Evolutionary conservation across 768 basidiomycete genomes (phyloP), one percentile per base, ranked within the genome.

Genomic region (Mycena kentingensis): DNA sequence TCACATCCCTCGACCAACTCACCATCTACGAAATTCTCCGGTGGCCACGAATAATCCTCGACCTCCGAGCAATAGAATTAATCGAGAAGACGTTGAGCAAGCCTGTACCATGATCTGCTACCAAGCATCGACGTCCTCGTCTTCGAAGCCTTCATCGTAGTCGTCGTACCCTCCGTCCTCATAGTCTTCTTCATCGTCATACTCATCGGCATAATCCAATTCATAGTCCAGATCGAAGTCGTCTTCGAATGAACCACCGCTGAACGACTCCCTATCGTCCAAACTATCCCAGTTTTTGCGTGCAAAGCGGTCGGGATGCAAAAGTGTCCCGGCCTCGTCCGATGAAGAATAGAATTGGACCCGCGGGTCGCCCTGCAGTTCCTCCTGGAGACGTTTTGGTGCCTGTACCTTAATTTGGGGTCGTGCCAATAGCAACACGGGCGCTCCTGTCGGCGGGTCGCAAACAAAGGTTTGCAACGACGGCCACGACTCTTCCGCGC

Each of bases 1-100:
- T 88, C 39, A 76, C 77, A 32, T 82, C 81, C 2, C 83, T 83
- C 16, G 73, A 83, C 32, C 80, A 91, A 41, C 72, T 92, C 49
- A 83, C 77, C 19, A 85, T 96, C 15, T 95, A 91, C 70, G 88
- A 96, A 63, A 66, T 91, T 35, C 70, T 98, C 63, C 88, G 84
- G 69, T 92, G 92, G 84, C 83, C 84, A 52, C 83, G 89, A 62
- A 70, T 94, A 26, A 76, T 97, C 29, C 63, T 98, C 65, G 95
- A 98, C 64, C 64, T 88, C 54, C 80, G 83, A 48, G 92, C 93
- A 3, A 84, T 94, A n/a, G 85, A 93, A 31, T 80, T 77, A 60
- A 79, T 93, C 38, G 89, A 91, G 68, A 74, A 75, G 59, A 80
- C 74, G 37, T 73, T 91, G 25, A 74, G 77, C 55, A 84, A 84